phyloP scores from a whole-genome alignment of 2,329 filamentous ascomycete genomes.

The Fusarium sp. region DNA sequence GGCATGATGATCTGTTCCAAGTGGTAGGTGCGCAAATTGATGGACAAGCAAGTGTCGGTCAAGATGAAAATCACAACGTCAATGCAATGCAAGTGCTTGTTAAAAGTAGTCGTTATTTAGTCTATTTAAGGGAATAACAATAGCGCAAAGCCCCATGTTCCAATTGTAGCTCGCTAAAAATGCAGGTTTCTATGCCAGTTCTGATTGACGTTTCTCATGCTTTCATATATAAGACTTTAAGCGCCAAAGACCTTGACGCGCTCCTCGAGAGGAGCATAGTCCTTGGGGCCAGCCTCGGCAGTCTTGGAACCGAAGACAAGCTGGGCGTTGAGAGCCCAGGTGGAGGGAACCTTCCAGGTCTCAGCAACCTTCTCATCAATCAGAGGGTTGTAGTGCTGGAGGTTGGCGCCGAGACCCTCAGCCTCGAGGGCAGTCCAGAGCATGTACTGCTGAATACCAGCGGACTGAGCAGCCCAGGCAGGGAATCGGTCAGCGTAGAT shows the following conservation, averaged over 20 bases:
- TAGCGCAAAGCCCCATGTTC: conserved; percentile 9
- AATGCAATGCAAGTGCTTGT: neutral
- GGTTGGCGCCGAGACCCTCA: conserved; percentile 87
- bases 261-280: conserved; percentile 73
- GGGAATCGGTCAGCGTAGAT: conserved; percentile 85
- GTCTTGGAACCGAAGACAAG: conserved; percentile 82
- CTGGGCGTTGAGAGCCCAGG: conserved; percentile 85
- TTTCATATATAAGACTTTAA: conserved; percentile 48
- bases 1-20: neutral
- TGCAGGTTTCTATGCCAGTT: conserved; percentile 11
- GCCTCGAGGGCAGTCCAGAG: conserved; percentile 86
- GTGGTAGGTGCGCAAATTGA: neutral
- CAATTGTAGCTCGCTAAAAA: conserved; percentile 34
- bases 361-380: conserved; percentile 78
- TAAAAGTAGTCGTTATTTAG: conserved; percentile 2
- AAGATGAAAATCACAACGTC: neutral
- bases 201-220: conserved; percentile 11
- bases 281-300: conserved; percentile 72
- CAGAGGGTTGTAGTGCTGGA: conserved; percentile 94
- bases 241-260: conserved; percentile 74
- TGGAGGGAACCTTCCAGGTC: conserved; percentile 76
- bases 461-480: conserved; percentile 79
- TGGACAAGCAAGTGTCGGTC: neutral
- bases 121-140: conserved; percentile 5
- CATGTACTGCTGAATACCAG: conserved; percentile 82